Base-by-base conservation (phyloP, 78 protist genomes). In the Planoprotostelium fungivorum region DNA sequence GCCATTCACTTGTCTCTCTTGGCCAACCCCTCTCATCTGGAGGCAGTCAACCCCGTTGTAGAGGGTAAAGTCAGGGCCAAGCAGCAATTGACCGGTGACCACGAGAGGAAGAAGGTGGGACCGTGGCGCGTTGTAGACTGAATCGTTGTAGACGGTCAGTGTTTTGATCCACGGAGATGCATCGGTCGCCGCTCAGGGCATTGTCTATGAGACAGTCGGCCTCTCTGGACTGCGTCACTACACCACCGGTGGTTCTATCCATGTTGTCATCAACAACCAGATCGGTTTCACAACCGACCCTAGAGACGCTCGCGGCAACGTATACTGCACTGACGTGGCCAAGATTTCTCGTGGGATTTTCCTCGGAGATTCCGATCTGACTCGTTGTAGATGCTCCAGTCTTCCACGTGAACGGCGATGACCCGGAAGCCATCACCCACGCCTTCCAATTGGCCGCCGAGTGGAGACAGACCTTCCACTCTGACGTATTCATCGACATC, bases 251-350 rank as follows among this genome's bases (percentile, higher is more conserved):
- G 99, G 99, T 84, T 96, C 98, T 28, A 89, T 98, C 63, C 99
- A 98, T 91, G 85, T 98, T 38, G 96, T 98, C 38, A 95, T 97
- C 34, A 98, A 98, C 94, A 98, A 98, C 92, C 99, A 98, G 96
- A 94, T 97, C 88, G 99, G 99, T 38, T 98, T 97, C 94, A 98
- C 99, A n/a, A 98, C 99, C 28, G 97, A 98, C 91, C 98, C 99
- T 73, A 63, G 38, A 5, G 88, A 34, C 0, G 88, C 93, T 28
- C 89, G 95, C 83, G 90, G 93, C 1, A 89, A 91, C 9, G 93
- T 96, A 0, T 97, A 98, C 95, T 95, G 98, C 92, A 93, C 99
- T 0, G 99, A 98, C 88, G 94, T 97, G 34, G 99, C 95, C 38
- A 96, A 96, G 92, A 83, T 86, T 51, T 51, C 73, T 25, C 73